Conservation (phyloP, 2,329 filamentous ascomycete species). For the Emmonsia crescens region DNA sequence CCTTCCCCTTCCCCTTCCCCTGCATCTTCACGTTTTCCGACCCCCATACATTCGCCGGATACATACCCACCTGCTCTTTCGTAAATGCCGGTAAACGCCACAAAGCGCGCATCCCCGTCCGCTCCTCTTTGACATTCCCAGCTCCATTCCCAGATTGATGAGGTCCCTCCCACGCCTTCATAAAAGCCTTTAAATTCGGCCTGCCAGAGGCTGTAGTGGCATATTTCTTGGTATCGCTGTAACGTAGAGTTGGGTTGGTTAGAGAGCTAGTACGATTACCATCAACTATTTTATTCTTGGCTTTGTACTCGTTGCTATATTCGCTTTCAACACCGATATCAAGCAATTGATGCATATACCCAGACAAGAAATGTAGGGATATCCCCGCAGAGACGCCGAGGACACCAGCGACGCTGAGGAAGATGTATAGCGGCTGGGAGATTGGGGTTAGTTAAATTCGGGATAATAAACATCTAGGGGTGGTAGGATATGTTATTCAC, state of each 20-base stretch:
- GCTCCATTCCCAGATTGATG: background rate
- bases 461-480: background rate
- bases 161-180: background rate
- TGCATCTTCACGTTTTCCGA: background rate
- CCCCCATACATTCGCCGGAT: background rate
- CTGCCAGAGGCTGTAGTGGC: background rate
- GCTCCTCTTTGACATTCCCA: too few species aligned
- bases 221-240: background rate
- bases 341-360: slow-evolving; percentile 13
- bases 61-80: background rate
- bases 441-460: background rate
- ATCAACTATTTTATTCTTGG: background rate
- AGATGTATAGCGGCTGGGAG: slow-evolving; percentile 38
- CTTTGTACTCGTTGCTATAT: background rate
- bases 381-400: slow-evolving; percentile 56
- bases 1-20: background rate
- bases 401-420: slow-evolving; percentile 54
- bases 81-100: background rate
- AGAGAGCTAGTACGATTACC: background rate
- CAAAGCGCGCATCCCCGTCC: background rate
- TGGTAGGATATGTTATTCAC: slow-evolving; percentile 33
- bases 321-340: background rate
- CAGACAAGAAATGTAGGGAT: slow-evolving; percentile 47
- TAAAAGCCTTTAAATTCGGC: background rate
- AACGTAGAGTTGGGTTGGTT: background rate